Conservation (phyloP, 164 flowering plant genomes). For the Buxus sempervirens region DNA sequence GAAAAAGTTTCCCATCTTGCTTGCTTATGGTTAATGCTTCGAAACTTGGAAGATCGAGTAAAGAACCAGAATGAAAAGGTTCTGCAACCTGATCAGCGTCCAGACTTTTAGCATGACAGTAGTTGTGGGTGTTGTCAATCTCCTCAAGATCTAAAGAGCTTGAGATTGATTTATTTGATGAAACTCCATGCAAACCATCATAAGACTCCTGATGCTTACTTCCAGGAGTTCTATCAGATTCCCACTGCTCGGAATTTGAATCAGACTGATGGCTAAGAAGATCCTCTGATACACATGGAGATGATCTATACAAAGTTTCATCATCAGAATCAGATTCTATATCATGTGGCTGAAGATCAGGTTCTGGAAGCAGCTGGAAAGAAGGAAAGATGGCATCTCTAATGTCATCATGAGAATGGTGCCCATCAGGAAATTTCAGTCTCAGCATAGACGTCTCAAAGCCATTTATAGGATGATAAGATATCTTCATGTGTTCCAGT, state of each 20-base stretch:
- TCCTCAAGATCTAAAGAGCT: conserved; percentile 35
- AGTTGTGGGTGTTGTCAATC: conserved; percentile 6
- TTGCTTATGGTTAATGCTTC: conserved; percentile 30
- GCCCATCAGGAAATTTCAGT: conserved; percentile 62
- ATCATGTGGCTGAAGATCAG: conserved; percentile 30
- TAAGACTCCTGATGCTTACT: conserved; percentile 40
- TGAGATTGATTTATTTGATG: conserved; percentile 48
- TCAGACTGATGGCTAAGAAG: conserved; percentile 52
- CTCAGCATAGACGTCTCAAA: conserved; percentile 54
- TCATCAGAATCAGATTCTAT: conserved; percentile 66
- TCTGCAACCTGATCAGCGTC: conserved; percentile 19
- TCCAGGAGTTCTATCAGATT: conserved; percentile 43
- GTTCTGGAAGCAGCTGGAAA: conserved; percentile 78
- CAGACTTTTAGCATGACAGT: conserved; percentile 14
- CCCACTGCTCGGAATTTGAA: conserved; percentile 81
- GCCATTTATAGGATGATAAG: conserved; percentile 59
- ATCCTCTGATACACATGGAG: conserved; percentile 64
- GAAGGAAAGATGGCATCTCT: conserved; percentile 60
- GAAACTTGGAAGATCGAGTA: conserved; percentile 43
- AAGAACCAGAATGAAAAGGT: conserved; percentile 24
- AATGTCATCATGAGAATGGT: conserved; percentile 29
- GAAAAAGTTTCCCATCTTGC: conserved; percentile 19
- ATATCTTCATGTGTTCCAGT: conserved; percentile 82
- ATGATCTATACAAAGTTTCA: conserved; percentile 79
- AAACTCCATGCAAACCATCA: conserved; percentile 48